A percentile compares a stretch with the other conserved stretches of the same genome.
Evolutionary conservation across 768 basidiomycete species (phyloP).

Genomic region (Coprinopsis cinerea): DNA sequence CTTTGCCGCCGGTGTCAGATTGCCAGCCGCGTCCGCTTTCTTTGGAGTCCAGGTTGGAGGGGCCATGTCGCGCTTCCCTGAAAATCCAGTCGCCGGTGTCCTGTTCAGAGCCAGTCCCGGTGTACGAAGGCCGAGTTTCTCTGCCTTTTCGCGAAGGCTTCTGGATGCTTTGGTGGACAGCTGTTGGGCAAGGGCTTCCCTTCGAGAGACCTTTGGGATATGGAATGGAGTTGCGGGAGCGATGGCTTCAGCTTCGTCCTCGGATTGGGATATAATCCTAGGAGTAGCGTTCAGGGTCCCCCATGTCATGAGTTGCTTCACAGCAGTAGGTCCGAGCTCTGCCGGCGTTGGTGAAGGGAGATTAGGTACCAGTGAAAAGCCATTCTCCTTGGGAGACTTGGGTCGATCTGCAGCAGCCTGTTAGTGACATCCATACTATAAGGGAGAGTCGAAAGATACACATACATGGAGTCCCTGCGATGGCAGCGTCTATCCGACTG

Average conservation of each 20-base stretch:
- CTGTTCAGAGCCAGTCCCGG: constrained; percentile 28
- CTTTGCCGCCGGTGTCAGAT: constrained; percentile 81
- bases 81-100: constrained; percentile 21
- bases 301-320: constrained; percentile 97
- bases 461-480: constrained; percentile 87
- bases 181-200: constrained; percentile 78
- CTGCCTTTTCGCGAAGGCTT: constrained; percentile 74
- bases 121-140: constrained; percentile 43
- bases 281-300: constrained; percentile 92
- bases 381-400: constrained; percentile 44
- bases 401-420: constrained; percentile 48
- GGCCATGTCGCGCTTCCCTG: constrained; percentile 50
- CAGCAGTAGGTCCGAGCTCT: constrained; percentile 70
- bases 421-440: neutral
- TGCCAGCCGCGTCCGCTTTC: constrained; percentile 64
- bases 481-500: constrained; percentile 88
- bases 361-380: constrained; percentile 75
- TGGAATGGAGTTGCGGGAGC: constrained; percentile 66
- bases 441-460: constrained; percentile 12
- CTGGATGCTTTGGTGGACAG: constrained; percentile 79
- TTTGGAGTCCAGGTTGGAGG: constrained; percentile 80
- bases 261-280: constrained; percentile 66
- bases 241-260: constrained; percentile 44
- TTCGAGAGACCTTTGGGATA: constrained; percentile 66
- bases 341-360: constrained; percentile 85